A percentile compares a stretch with the other conserved stretches of the same genome.
phyloP scores from a whole-genome alignment of 768 basidiomycete species.

The Suillus hirtellus region DNA sequence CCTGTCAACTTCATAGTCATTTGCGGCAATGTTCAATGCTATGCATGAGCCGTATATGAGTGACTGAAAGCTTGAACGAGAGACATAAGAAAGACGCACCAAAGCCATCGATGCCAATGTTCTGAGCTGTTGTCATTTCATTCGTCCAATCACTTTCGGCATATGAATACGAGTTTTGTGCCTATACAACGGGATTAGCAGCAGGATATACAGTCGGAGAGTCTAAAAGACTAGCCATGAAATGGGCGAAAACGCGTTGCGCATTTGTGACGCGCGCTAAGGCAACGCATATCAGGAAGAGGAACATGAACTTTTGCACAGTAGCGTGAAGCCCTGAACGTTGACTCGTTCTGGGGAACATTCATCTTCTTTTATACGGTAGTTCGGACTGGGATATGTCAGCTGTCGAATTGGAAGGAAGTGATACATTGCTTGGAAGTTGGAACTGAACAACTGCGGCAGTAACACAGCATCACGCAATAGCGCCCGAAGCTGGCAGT shows the following conservation, averaged over 20 bases:
- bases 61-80: not conserved
- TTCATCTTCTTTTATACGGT: not conserved
- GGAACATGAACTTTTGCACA: not conserved
- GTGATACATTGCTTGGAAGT: too few relatives aligned
- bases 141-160: constrained; percentile 17
- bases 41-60: not conserved
- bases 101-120: constrained; percentile 18
- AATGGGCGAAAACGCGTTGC: constrained; percentile 14
- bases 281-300: not conserved
- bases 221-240: constrained; percentile 6
- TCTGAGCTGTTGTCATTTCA: constrained; percentile 25
- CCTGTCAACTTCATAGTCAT: constrained; percentile 27
- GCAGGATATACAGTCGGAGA: not conserved
- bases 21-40: constrained; percentile 28
- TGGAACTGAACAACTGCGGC: too few relatives aligned
- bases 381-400: not conserved
- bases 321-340: not conserved
- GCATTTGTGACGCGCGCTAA: constrained; percentile 1
- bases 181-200: constrained; percentile 10
- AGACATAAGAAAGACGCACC: constrained; percentile 15
- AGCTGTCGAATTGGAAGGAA: not conserved
- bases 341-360: not conserved
- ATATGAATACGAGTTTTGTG: constrained; percentile 26
- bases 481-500: too few relatives aligned
- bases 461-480: too few relatives aligned